Conservation (phyloP, 1,139 yeast species). For the Candida glucosophila region DNA sequence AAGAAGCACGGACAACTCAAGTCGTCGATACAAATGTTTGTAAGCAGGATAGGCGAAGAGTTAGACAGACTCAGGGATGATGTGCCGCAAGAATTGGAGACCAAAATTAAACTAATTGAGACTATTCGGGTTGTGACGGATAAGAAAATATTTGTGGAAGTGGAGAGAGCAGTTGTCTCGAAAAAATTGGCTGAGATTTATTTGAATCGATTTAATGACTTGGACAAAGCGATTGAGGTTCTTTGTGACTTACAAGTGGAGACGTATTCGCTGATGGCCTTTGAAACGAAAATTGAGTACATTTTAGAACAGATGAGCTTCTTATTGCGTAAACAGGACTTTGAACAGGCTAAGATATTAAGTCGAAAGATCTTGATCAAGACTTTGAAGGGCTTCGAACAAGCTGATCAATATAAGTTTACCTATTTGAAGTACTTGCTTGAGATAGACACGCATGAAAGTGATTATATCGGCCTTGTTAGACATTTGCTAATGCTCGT, state of each 20-base stretch:
- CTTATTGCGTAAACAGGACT: constrained; percentile 80
- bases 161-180: constrained; percentile 90
- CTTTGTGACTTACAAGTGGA: constrained; percentile 94
- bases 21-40: constrained; percentile 70
- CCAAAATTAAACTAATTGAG: constrained; percentile 56
- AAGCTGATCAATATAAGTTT: constrained; percentile 53
- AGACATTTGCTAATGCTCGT: constrained; percentile 73
- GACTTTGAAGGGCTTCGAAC: constrained; percentile 60
- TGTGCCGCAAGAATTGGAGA: constrained; percentile 26
- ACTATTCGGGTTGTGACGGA: constrained; percentile 85
- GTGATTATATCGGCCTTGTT: constrained; percentile 76
- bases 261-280: constrained; percentile 92
- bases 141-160: constrained; percentile 89
- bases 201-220: constrained; percentile 56
- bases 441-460: constrained; percentile 66
- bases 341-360: constrained; percentile 72
- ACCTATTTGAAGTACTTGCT: constrained; percentile 72
- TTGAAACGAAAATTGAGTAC: constrained; percentile 76
- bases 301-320: constrained; percentile 84
- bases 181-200: constrained; percentile 73
- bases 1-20: constrained; percentile 97
- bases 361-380: constrained; percentile 83
- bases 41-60: constrained; percentile 61
- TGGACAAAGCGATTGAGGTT: constrained; percentile 83
- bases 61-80: constrained; percentile 49